Base-by-base conservation (phyloP, 2,329 filamentous ascomycete species). In the Zasmidium cellare region DNA sequence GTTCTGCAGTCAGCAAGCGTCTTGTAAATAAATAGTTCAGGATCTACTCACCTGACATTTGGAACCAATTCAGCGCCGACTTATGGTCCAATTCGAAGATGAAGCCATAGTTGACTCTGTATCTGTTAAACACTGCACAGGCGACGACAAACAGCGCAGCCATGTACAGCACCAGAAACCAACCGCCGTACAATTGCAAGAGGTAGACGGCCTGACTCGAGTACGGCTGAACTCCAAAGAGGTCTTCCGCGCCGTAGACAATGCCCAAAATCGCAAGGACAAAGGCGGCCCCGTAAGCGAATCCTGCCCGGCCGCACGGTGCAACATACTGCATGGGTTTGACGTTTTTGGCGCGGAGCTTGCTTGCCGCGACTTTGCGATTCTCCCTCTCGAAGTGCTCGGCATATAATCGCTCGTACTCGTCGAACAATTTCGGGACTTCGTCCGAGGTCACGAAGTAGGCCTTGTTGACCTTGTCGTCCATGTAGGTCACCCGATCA, bases 51-150 rank as follows among this genome's bases (percentile, higher is more conserved):
- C n/a, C n/a, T n/a, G n/a, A n/a, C n/a, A n/a, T n/a, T n/a, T n/a
- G n/a, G 65, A 90, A 87, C 92, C 93, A 99, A 74, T 97, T 91
- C 24, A 97, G 78, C 25, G 61, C 62, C 72, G 94, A 87, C 57
- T 93, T 83, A 54, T 88, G 87, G 77, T 97, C 92, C 70, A 96
- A 94, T 76, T 99, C 94, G 71, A 99, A 99, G 66, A 97, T 91
- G 61, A 71, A 69, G 54, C 88, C 85, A 72, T 97, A 97, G 72
- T 99, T 99, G 75, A 99, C 90, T 75, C 93, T 96, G 72, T 88
- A 87, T 52, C 79, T 79, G 5, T 86, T 85, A 91, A 93, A 99
- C 16, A 96, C 76, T 56, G 87, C 86, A 72, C 92, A 96, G 69
- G 92, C 87, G 35, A 96, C 69, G 69, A 89, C 91, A 70, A 97